Conservation (phyloP, 73 alveolate species). For the Diophrys appendiculata region DNA sequence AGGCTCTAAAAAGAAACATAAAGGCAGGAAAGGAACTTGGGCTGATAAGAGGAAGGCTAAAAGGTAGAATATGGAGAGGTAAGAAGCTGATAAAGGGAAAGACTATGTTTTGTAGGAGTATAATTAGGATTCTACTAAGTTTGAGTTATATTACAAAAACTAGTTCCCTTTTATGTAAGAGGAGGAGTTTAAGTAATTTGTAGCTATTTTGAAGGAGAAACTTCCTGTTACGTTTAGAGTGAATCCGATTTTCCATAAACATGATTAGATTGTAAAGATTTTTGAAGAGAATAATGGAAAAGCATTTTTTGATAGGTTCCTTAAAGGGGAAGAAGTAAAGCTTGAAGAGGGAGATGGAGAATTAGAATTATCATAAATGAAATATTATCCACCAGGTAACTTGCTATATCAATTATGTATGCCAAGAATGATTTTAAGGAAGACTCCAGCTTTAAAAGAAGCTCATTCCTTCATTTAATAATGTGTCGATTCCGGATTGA, state of each 20-base stretch:
- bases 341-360: constrained; percentile 7
- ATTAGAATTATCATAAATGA: constrained; percentile 35
- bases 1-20: too few species aligned
- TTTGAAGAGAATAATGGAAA: constrained; percentile 31
- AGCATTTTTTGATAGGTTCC: constrained; percentile 42
- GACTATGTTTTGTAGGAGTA: constrained; percentile 25
- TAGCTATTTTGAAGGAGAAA: constrained; percentile 52
- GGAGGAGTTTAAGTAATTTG: constrained; percentile 63
- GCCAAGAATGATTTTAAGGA: constrained; percentile 82
- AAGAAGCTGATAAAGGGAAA: constrained; percentile 11
- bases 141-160: constrained; percentile 48
- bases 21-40: neutral
- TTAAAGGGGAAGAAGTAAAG: constrained; percentile 51
- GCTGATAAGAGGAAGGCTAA: constrained; percentile 25
- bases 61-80: constrained; percentile 14
- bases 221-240: constrained; percentile 85
- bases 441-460: constrained; percentile 72
- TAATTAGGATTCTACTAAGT: constrained; percentile 22
- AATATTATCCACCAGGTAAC: constrained; percentile 76
- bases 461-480: constrained; percentile 84
- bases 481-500: constrained; percentile 89
- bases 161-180: constrained; percentile 51
- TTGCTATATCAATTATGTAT: constrained; percentile 84
- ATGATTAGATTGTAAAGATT: constrained; percentile 28
- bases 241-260: constrained; percentile 36